Percentiles rank a stretch among this genome's conserved stretches.
These are phyloP conservation scores for Epithemia pelagica DNA, from an alignment of 108 stramenopile species.

Conservation along the genomic window DNA sequence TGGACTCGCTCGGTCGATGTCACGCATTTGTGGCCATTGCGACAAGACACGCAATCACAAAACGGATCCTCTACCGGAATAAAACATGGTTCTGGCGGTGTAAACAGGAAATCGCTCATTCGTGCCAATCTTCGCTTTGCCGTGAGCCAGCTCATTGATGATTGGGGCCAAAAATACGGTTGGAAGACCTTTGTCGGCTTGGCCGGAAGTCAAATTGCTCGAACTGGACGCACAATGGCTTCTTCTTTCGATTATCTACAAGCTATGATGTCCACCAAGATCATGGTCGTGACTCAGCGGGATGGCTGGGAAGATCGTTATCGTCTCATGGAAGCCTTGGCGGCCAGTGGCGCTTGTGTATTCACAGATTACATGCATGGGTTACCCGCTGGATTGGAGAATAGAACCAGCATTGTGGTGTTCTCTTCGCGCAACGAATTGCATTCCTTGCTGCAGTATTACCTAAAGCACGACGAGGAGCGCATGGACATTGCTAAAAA, in stretches of 20 bases:
- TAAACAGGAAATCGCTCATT: background rate
- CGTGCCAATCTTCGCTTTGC: constrained; percentile 1
- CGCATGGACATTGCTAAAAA: constrained; percentile 29
- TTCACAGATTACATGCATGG: constrained; percentile 45
- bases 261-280: constrained; percentile 38
- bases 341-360: constrained; percentile 49
- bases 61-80: background rate
- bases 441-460: constrained; percentile 26
- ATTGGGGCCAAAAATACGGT: background rate
- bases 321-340: constrained; percentile 50
- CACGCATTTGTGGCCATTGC: constrained; percentile 20
- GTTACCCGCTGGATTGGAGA: constrained; percentile 30
- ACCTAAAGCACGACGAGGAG: constrained; percentile 26
- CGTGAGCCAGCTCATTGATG: constrained; percentile 4
- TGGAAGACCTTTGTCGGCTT: constrained; percentile 6
- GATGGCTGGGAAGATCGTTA: constrained; percentile 68
- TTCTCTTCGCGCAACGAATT: constrained; percentile 30
- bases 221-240: constrained; percentile 7
- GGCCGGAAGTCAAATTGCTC: background rate
- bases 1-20: constrained; percentile 21
- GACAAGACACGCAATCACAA: background rate
- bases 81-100: background rate
- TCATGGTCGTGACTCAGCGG: constrained; percentile 57
- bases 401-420: constrained; percentile 35
- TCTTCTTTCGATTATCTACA: constrained; percentile 18